These are phyloP conservation scores for Penicillium sp. DNA, from an alignment of 2,329 filamentous ascomycete species.

Conservation along the genomic window DNA sequence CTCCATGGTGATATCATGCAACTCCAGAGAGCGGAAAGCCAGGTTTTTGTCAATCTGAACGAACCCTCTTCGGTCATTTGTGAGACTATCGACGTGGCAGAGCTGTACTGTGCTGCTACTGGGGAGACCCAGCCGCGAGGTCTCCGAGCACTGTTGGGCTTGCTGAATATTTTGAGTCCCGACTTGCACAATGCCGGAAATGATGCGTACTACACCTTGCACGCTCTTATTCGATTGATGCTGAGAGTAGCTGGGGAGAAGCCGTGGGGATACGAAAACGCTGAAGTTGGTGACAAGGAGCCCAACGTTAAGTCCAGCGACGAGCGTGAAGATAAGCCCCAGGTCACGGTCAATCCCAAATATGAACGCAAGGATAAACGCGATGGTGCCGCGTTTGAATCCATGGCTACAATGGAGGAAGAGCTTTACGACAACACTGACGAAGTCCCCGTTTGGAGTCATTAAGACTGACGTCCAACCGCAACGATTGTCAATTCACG, in stretches of 20 bases:
- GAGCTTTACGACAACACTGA: background rate
- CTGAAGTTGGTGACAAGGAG: background rate
- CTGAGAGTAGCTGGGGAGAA: conserved; percentile 8
- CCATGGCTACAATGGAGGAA: background rate
- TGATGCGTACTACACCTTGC: conserved; percentile 77
- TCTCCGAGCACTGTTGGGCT: conserved; percentile 61
- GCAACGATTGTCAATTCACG: background rate
- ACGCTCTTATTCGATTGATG: conserved; percentile 65
- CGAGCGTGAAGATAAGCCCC: background rate
- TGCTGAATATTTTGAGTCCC: conserved; percentile 62
- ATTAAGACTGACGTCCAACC: background rate
- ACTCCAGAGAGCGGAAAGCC: conserved; percentile 64
- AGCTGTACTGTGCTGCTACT: conserved; percentile 65
- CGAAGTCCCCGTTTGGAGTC: background rate
- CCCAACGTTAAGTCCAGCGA: background rate
- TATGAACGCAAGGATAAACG: background rate
- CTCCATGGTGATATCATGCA: conserved; percentile 66
- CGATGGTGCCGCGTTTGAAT: background rate
- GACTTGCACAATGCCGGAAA: conserved; percentile 86
- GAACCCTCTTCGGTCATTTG: conserved; percentile 48
- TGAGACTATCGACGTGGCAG: conserved; percentile 70
- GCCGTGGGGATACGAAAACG: background rate
- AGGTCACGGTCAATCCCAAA: background rate
- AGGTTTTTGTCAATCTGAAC: conserved; percentile 35
- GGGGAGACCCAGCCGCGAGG: conserved; percentile 55